Base-by-base conservation (phyloP, 768 basidiomycete genomes). In the Kwoniella bestiolae region DNA sequence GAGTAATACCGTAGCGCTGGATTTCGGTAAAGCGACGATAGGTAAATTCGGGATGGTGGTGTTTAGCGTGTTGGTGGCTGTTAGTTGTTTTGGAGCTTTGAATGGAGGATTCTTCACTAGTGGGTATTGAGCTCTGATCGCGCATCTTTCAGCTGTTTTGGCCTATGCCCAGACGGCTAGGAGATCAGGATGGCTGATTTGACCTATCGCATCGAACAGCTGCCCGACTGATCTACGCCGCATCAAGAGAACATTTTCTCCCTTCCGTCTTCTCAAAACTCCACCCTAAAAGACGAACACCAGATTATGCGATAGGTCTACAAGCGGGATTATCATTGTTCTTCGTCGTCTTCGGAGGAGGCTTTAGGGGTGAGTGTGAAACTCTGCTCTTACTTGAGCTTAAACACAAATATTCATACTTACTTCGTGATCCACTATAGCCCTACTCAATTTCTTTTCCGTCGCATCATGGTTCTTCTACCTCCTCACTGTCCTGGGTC, bases 61-160 rank as follows among this genome's bases (percentile, higher is more conserved):
- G 16, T 96, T 99, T 77, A 92, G 95, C 1, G 84, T 89, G 56
- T 88, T 93, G 85, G 95, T 99, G 14, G 91, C 93, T 1, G 85
- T 97, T 63, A 96, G 94, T 2, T 96, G 93, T 79, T 92, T 99
- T 70, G 95, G 95, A 18, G 93, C 96, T 1, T 82, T 99, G 57
- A 95, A 96, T 78, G 91, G 93, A 87, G 72, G 46, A 68, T 76
- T 74, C 60, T 70, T 62, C 56, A 65, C 44, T 25, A 72, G 66
- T 60, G 44, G 51, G 76, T 67, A 14, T 31, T 5, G 21, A 11
- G n/a, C 23, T 12, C 64, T 25, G 16, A 14, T 11, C 1, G 5
- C 26, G 14, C 21, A 38, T 7, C 3, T 34, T 23, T 38, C 4
- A 29, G 21, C 25, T 23, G 32, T 29, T 1, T 8, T 50, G 21